Conservation (phyloP, 2,329 filamentous ascomycete genomes). For the Clonostachys rosea region DNA sequence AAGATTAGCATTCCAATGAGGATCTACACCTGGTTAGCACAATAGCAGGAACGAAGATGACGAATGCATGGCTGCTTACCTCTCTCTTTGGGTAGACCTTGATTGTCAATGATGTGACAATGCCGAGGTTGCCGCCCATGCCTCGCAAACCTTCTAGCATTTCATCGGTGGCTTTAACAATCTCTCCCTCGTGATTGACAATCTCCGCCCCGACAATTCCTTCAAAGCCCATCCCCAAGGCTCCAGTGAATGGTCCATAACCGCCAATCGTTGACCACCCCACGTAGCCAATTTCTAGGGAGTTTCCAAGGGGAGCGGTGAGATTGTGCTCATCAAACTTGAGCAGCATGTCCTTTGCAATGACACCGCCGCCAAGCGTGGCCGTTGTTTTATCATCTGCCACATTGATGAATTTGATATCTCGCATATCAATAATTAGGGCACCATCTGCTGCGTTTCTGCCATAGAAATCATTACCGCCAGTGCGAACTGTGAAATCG, state of each 20-base stretch:
- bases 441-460: conserved; percentile 5
- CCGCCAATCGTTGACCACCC: conserved; percentile 28
- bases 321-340: conserved; percentile 4
- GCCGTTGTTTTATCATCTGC: conserved; percentile 6
- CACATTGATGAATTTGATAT: conserved; percentile 3
- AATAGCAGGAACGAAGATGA: too few relatives aligned
- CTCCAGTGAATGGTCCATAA: conserved; percentile 19
- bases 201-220: conserved; percentile 24
- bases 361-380: conserved; percentile 7
- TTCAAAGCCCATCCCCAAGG: conserved; percentile 25
- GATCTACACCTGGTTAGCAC: too few relatives aligned
- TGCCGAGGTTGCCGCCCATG: conserved; percentile 15
- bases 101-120: conserved; percentile 15
- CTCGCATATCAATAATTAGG: conserved; percentile 8
- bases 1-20: too few relatives aligned
- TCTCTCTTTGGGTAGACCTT: conserved; percentile 10
- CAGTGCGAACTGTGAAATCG: conserved; percentile 2
- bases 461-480: conserved; percentile 5
- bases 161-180: conserved; percentile 16
- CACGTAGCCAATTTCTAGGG: conserved; percentile 18
- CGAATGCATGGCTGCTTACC: too few relatives aligned
- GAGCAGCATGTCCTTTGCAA: conserved; percentile 4
- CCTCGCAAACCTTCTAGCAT: conserved; percentile 18
- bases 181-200: conserved; percentile 14
- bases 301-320: conserved; percentile 3